Conservation (phyloP, 2,329 filamentous ascomycete genomes). For the Ceratocystis colombiana region DNA sequence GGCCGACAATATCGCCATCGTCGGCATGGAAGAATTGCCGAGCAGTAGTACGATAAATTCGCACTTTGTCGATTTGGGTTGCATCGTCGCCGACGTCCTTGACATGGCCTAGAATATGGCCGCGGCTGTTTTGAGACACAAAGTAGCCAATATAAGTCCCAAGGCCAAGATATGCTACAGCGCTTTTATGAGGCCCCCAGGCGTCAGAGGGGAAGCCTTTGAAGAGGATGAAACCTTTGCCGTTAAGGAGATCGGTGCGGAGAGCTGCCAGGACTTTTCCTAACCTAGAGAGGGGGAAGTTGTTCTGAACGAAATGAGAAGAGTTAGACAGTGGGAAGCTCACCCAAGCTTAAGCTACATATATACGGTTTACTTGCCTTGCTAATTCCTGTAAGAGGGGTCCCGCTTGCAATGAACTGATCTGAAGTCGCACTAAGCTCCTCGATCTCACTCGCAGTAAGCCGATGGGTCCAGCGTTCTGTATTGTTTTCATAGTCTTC, state of each 20-base stretch:
- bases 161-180: constrained; percentile 83
- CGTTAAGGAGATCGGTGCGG: constrained; percentile 50
- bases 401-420: constrained; percentile 54
- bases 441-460: constrained; percentile 54
- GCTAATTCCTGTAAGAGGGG: constrained; percentile 58
- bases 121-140: constrained; percentile 72
- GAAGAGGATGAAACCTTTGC: constrained; percentile 83
- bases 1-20: constrained; percentile 70
- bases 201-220: constrained; percentile 67
- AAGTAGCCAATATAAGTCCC: constrained; percentile 81
- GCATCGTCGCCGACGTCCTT: constrained; percentile 75
- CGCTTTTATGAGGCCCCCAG: constrained; percentile 72
- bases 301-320: constrained; percentile 29
- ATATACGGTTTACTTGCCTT: constrained; percentile 27
- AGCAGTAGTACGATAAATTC: constrained; percentile 83
- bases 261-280: constrained; percentile 33
- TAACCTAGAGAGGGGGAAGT: constrained; percentile 39
- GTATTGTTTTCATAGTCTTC: constrained; percentile 53
- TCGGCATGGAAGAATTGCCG: constrained; percentile 52
- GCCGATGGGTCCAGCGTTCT: constrained; percentile 62
- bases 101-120: constrained; percentile 80
- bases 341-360: neutral
- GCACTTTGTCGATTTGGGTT: constrained; percentile 70
- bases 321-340: neutral
- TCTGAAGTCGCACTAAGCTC: constrained; percentile 60